Evolutionary conservation across 2,329 filamentous ascomycete genomes (phyloP), one percentile per base, ranked within the genome.

Genomic region (Cladorrhinum sp.): DNA sequence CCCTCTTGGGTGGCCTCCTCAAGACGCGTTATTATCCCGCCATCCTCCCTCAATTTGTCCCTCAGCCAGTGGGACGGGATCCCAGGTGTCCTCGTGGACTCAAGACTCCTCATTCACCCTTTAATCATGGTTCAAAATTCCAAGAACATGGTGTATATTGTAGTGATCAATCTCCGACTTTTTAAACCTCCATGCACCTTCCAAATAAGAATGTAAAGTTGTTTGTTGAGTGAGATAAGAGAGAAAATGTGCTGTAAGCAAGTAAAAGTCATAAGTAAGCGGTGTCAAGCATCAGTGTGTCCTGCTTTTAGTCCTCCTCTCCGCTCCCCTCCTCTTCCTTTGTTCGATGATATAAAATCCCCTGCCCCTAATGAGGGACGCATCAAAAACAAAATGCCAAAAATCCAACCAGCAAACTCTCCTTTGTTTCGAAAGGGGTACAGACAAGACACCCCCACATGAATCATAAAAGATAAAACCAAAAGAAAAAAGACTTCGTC

Each of bases 111-210:
- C n/a, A 46, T 46, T 46, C n/a, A 46, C 12, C 14, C 12, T 10
- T 30, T 30, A 30, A 10, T 30, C 26, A n/a, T 30, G 16, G 16
- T 42, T 16, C 16, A n/a, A 42, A 4, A 14, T 42, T n/a, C n/a
- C 10, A 42, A 42, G 16, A 42, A 42, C 36, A 42, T n/a, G 36
- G 36, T 42, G 36, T 42, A 42, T 42, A 42, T 42, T 42, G 36
- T 42, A 42, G 36, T 42, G 36, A 42, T 42, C 36, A 42, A 42
- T 42, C 36, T 14, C 36, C 36, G 36, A 42, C 16, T 42, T 42
- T 42, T n/a, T 18, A 46, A 5, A 33, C 39, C 39, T 48, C 51
- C 50, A 49, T 59, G 57, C n/a, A 58, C 28, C 36, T 54, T 26
- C 28, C n/a, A 26, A 55, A 21, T 28, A 26, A 55, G 16, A 33